A percentile compares a stretch with the other conserved stretches of the same genome.
Conservation (phyloP, 306 rosid genomes). For the Prunus kanzakura region DNA sequence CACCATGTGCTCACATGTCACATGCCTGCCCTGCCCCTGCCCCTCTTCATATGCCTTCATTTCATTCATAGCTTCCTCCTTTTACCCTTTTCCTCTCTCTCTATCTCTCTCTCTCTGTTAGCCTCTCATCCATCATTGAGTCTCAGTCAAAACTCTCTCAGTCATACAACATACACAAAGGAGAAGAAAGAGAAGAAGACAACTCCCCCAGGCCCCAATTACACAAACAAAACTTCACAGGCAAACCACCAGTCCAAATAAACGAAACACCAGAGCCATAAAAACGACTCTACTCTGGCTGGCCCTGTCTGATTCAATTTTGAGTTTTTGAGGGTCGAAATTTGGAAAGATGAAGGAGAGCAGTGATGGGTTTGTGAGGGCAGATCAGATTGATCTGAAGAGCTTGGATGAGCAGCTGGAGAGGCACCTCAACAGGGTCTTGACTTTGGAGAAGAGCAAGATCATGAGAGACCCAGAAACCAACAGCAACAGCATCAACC, state of each 20-base stretch:
- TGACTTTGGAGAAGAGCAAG: constrained; percentile 77
- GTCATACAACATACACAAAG: not conserved
- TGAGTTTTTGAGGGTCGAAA: not conserved
- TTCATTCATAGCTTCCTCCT: not conserved
- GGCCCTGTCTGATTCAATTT: not conserved
- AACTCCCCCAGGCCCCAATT: too few relatives aligned
- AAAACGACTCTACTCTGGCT: not conserved
- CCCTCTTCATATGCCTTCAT: not conserved
- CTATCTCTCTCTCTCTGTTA: too few relatives aligned
- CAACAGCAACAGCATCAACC: constrained; percentile 8
- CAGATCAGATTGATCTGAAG: constrained; percentile 99
- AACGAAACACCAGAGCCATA: not conserved
- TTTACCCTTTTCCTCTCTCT: not conserved
- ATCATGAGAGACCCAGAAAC: constrained; percentile 40
- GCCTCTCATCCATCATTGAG: not conserved
- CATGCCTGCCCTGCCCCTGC: constrained; percentile 2
- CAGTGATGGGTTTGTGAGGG: constrained; percentile 88
- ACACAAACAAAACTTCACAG: not conserved
- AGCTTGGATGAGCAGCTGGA: constrained; percentile 95
- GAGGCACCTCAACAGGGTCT: constrained; percentile 72
- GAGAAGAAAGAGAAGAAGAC: too few relatives aligned
- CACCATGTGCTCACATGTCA: constrained; percentile 88
- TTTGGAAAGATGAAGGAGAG: constrained; percentile 57
- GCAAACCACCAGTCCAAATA: not conserved
- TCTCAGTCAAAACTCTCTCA: not conserved